Conservation (phyloP, 2,329 filamentous ascomycete genomes). For the Endothia cerciana region DNA sequence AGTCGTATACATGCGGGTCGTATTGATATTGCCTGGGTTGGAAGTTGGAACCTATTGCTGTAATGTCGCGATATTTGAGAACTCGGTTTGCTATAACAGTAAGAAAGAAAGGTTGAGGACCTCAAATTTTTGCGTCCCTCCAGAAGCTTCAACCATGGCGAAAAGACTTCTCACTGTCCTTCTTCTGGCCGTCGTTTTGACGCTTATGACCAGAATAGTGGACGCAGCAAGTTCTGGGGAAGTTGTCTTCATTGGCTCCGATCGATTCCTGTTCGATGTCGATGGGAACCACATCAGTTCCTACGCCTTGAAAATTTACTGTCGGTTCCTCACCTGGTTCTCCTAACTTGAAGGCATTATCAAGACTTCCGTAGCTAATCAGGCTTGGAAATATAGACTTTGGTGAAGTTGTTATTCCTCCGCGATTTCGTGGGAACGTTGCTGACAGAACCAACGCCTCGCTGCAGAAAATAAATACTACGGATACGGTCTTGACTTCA, state of each 20-base stretch:
- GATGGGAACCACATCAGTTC: constrained; percentile 25
- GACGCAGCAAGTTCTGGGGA: constrained; percentile 8
- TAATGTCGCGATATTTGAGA: background rate
- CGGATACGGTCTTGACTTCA: constrained; percentile 24
- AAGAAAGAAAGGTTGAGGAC: background rate
- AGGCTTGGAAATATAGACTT: background rate
- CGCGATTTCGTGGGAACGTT: background rate
- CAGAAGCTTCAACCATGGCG: constrained; percentile 9
- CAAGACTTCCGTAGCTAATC: background rate
- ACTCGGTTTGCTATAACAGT: background rate
- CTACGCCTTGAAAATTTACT: constrained; percentile 23
- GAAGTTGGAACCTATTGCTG: background rate
- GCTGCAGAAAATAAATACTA: constrained; percentile 19
- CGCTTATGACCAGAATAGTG: background rate
- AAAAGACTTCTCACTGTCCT: background rate
- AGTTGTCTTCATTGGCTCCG: constrained; percentile 7
- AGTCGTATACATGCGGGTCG: background rate
- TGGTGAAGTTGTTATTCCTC: background rate
- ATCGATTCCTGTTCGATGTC: constrained; percentile 20
- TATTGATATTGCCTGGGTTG: constrained; percentile 1
- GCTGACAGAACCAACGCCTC: background rate
- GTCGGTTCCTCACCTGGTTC: background rate
- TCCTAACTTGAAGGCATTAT: background rate
- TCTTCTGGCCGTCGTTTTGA: background rate
- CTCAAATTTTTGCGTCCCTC: background rate